Percentiles rank a stretch among this genome's conserved stretches.
Evolutionary conservation across 225 moss, liverwort and hornwort species (phyloP).

Genomic region (Neckera pumila): DNA sequence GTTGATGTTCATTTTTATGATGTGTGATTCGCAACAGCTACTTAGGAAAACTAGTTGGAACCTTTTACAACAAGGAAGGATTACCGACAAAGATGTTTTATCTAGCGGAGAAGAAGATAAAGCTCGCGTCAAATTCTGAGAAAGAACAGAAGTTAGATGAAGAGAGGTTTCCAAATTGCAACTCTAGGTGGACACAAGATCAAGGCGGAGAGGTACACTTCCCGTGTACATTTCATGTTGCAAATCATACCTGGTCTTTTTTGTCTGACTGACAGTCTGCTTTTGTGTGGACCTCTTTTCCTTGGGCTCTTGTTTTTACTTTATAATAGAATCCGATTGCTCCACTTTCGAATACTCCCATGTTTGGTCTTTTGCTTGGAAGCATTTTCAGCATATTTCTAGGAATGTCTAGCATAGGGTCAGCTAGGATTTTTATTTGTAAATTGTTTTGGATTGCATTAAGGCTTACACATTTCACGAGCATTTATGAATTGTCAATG

Average conservation of each 20-base stretch:
- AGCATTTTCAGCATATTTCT: not conserved
- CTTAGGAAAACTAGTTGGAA: slow-evolving; percentile 68
- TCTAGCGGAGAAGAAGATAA: slow-evolving; percentile 31
- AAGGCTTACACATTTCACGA: not conserved
- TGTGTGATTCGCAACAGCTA: slow-evolving; percentile 39
- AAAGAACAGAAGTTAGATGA: slow-evolving; percentile 60
- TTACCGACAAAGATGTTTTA: slow-evolving; percentile 46
- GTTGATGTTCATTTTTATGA: not conserved
- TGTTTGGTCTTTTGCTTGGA: not conserved
- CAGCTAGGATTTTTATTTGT: not conserved
- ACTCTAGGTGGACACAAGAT: slow-evolving; percentile 65
- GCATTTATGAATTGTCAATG: not conserved
- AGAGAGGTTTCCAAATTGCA: slow-evolving; percentile 70
- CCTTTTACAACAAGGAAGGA: slow-evolving; percentile 64
- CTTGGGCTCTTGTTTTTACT: not conserved
- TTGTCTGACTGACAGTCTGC: not conserved
- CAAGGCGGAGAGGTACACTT: slow-evolving; percentile 70
- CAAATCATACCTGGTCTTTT: not conserved
- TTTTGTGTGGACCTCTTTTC: not conserved
- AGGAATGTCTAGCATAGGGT: not conserved
- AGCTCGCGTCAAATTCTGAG: slow-evolving; percentile 33
- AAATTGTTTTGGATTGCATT: not conserved
- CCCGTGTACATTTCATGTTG: not conserved
- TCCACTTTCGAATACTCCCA: not conserved
- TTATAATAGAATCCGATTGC: not conserved